Conservation (phyloP, 2,329 filamentous ascomycete genomes). For the Ascochyta clinopodiicola region DNA sequence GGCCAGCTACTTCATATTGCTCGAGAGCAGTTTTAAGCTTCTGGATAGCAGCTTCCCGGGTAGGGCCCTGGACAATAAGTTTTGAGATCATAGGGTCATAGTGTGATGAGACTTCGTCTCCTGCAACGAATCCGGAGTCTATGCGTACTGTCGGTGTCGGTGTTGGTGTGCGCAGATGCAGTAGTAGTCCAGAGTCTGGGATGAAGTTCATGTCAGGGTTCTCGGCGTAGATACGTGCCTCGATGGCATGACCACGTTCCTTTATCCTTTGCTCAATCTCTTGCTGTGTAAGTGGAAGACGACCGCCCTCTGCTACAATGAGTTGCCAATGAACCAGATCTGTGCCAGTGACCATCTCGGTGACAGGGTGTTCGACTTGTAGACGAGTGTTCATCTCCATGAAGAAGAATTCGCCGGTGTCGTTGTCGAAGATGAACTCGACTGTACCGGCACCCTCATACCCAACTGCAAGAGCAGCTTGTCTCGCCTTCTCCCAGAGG, state of each 20-base stretch:
- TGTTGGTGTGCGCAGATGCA: constrained; percentile 79
- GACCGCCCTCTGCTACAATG: constrained; percentile 76
- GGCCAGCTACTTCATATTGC: constrained; percentile 89
- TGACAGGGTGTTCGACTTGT: constrained; percentile 97
- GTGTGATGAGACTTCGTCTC: constrained; percentile 89
- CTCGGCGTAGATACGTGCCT: constrained; percentile 96
- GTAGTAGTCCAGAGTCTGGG: constrained; percentile 86
- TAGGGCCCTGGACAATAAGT: constrained; percentile 85
- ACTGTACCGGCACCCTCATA: constrained; percentile 73
- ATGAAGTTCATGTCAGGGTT: constrained; percentile 91
- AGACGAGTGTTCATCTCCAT: constrained; percentile 82
- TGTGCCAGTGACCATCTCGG: constrained; percentile 76
- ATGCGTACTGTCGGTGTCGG: constrained; percentile 79
- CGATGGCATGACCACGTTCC: constrained; percentile 83
- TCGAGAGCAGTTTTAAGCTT: constrained; percentile 82
- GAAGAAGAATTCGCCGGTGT: constrained; percentile 70
- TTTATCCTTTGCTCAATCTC: constrained; percentile 74
- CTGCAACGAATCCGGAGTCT: constrained; percentile 89
- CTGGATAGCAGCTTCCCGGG: constrained; percentile 79
- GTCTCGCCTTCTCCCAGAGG: constrained; percentile 69
- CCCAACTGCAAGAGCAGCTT: constrained; percentile 67
- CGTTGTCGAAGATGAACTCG: constrained; percentile 74
- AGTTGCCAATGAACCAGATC: constrained; percentile 97
- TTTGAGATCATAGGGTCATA: constrained; percentile 99
- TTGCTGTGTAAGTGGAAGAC: constrained; percentile 69